A percentile compares a stretch with the other conserved stretches of the same genome.
These are phyloP conservation scores for Rhizomucor pusillus DNA, from an alignment of 371 early-diverging fungal genomes.

Conservation along the genomic window DNA sequence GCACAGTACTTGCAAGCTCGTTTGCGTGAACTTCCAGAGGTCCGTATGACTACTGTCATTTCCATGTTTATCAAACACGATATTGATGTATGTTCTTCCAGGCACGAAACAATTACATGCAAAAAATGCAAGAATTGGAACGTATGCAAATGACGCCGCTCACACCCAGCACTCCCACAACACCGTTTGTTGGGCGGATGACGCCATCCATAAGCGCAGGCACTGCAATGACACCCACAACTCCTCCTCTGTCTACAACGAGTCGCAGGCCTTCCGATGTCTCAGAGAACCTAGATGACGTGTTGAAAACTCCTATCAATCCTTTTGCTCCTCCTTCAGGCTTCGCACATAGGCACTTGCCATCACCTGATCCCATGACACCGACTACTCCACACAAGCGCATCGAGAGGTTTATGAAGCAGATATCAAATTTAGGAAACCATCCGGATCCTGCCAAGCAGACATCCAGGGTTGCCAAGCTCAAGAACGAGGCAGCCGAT, in stretches of 20 bases:
- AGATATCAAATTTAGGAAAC: constrained; percentile 7
- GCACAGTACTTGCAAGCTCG: constrained; percentile 13
- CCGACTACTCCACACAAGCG: constrained; percentile 15
- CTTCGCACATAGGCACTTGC: not conserved
- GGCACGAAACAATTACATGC: constrained; percentile 2
- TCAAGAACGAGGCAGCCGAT: constrained; percentile 19
- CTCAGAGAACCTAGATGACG: not conserved
- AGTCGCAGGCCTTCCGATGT: not conserved
- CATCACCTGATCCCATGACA: constrained; percentile 12
- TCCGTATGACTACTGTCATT: too few relatives aligned
- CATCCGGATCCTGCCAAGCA: constrained; percentile 16
- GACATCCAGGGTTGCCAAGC: constrained; percentile 11
- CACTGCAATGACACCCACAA: not conserved
- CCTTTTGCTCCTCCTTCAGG: not conserved
- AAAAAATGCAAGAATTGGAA: constrained; percentile 2
- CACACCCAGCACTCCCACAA: not conserved
- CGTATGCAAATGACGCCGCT: not conserved
- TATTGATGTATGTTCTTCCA: not conserved
- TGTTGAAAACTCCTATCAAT: not conserved
- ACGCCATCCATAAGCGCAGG: not conserved
- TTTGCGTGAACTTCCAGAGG: constrained; percentile 4
- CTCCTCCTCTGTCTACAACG: not conserved
- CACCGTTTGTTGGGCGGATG: not conserved
- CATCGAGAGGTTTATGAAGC: constrained; percentile 21
- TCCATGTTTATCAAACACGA: too few relatives aligned